Percentiles rank a stretch among this genome's conserved stretches.
Evolutionary conservation across 176 grass and related monocot genomes (phyloP).

Genomic region (Eragrostis curvula): DNA sequence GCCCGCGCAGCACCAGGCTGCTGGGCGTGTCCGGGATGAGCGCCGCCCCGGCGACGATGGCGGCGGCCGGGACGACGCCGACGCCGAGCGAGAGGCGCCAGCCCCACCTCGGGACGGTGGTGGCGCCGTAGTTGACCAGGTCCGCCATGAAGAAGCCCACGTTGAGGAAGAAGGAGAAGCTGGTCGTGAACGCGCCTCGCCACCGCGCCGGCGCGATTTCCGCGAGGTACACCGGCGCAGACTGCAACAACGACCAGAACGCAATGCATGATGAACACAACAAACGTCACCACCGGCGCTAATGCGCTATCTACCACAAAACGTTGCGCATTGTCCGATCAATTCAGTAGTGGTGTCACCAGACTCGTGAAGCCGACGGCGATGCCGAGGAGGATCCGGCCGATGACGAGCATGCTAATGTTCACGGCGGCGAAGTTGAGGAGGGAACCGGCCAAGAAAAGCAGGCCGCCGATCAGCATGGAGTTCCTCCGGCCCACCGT

Average conservation of each 20-base stretch:
- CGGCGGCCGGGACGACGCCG: slow-evolving; percentile 44
- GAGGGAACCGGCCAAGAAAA: slow-evolving; percentile 65
- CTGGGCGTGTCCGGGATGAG: slow-evolving; percentile 71
- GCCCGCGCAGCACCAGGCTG: slow-evolving; percentile 70
- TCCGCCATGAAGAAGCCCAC: slow-evolving; percentile 70
- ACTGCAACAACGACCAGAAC: slow-evolving; percentile 33
- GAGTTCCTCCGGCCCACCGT: slow-evolving; percentile 56
- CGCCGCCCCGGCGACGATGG: slow-evolving; percentile 48
- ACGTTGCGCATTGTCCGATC: background rate
- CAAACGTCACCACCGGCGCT: background rate
- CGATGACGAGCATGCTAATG: slow-evolving; percentile 74
- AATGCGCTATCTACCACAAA: background rate
- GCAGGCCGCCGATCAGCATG: slow-evolving; percentile 69
- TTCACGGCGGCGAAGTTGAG: slow-evolving; percentile 68
- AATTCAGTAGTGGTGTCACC: too few species aligned
- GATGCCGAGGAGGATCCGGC: slow-evolving; percentile 76
- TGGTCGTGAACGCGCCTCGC: slow-evolving; percentile 76
- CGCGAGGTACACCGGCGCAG: slow-evolving; percentile 74
- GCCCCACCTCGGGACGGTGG: slow-evolving; percentile 51
- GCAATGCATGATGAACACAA: background rate
- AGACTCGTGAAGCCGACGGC: slow-evolving; percentile 86
- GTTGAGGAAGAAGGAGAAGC: slow-evolving; percentile 75
- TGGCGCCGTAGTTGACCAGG: slow-evolving; percentile 68
- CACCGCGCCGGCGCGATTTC: slow-evolving; percentile 74
- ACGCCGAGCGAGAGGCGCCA: slow-evolving; percentile 81